Evolutionary conservation across 2,329 filamentous ascomycete species (phyloP), one percentile per base, ranked within the genome.

Genomic region (Aspergillus arachidicola): DNA sequence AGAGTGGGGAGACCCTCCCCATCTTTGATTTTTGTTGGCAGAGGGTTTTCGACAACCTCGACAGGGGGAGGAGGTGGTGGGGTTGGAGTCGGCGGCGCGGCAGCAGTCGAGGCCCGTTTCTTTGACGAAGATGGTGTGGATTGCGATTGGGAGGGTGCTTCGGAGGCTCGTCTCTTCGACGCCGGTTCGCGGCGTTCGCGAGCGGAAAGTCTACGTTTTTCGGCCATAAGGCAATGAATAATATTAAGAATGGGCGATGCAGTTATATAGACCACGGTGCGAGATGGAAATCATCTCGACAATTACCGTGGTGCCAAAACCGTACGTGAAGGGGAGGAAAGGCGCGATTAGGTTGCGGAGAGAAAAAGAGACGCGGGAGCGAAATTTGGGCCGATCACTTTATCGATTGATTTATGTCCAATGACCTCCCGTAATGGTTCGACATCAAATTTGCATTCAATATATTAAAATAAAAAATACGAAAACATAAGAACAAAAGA

Each of bases 11-110:
- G 77, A 48, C 81, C 80, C 58, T 84, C 81, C 56, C 79, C 81
- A 59, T 87, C 84, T 61, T 78, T 77, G 14, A 89, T 71, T 61
- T 82, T 85, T 6, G 82, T 80, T 2, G 86, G 86, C 21, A 89
- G 68, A 43, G 75, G 76, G 19, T 75, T 71, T 64, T 79, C 78
- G 21, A 74, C 70, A n/a, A 70, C 68, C 45, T 76, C 74, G 3
- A 73, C 68, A 6, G 73, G 71, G n/a, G 71, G 66, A 56, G 69
- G 68, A 38, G 66, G 65, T 38, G 66, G 65, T 38, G 72, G 72
- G 62, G 73, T 72, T 9, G 73, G 67, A 19, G 72, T 65, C 4
- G 59, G 51, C 38, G 65, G 65, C 14, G 65, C 66, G 41, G 69
- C 65, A 9, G 72, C 69, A 19, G 74, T 79, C 38, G 75, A 70